phyloP scores from a whole-genome alignment of 225 moss, liverwort and hornwort species.

The Polytrichum commune region DNA sequence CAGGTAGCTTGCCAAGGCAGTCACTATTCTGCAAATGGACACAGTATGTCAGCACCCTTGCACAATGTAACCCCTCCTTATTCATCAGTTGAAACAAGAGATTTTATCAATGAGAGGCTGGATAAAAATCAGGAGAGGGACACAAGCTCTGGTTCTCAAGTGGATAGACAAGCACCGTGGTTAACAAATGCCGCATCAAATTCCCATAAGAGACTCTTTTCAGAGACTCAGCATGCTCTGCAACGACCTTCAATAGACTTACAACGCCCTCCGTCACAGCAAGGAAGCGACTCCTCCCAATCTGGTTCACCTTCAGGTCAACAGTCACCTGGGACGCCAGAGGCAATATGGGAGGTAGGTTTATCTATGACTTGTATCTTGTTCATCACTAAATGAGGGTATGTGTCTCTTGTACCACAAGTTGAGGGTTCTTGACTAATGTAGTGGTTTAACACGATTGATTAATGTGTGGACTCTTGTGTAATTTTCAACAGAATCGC shows the following conservation, averaged over 20 bases:
- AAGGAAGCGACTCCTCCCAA: slow-evolving; percentile 62
- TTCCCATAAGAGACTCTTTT: slow-evolving; percentile 26
- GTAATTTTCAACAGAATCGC: slow-evolving; percentile 39
- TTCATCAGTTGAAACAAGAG: slow-evolving; percentile 29
- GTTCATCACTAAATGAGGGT: too few relatives aligned
- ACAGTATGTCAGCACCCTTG: slow-evolving; percentile 22
- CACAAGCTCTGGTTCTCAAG: slow-evolving; percentile 27
- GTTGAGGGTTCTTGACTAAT: too few relatives aligned
- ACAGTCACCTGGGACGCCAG: slow-evolving; percentile 63
- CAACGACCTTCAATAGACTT: slow-evolving; percentile 62
- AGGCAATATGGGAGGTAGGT: slow-evolving; percentile 67
- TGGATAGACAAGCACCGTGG: slow-evolving; percentile 34
- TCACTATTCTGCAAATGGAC: slow-evolving; percentile 26
- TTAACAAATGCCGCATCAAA: slow-evolving; percentile 36
- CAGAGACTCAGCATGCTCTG: slow-evolving; percentile 34
- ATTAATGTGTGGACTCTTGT: background rate
- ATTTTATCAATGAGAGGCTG: slow-evolving; percentile 26
- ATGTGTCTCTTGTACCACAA: too few relatives aligned
- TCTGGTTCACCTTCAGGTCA: slow-evolving; percentile 81
- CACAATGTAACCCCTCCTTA: slow-evolving; percentile 37
- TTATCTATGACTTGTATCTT: background rate
- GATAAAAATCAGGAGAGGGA: slow-evolving; percentile 41
- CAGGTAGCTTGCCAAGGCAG: slow-evolving; percentile 30
- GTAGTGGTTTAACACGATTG: too few relatives aligned
- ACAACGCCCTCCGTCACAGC: slow-evolving; percentile 55